These are phyloP conservation scores for Magnolia officinalis DNA, from an alignment of 164 flowering plant species.

Conservation along the genomic window DNA sequence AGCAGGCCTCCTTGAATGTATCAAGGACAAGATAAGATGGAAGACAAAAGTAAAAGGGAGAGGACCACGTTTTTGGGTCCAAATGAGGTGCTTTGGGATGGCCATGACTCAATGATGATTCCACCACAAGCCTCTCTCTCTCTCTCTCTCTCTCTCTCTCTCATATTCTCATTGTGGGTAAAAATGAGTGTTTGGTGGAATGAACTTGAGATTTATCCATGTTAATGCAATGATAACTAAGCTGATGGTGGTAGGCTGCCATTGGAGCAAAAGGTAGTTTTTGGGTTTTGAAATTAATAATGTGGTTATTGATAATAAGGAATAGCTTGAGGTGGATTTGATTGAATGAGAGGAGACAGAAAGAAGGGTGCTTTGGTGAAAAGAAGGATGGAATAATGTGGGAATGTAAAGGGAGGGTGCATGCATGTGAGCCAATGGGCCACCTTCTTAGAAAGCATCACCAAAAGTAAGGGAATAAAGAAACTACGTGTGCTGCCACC, in stretches of 20 bases:
- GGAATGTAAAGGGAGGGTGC: slow-evolving; percentile 31
- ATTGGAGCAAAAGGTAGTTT: slow-evolving; percentile 1
- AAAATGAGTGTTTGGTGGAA: not conserved
- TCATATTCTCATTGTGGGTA: not conserved
- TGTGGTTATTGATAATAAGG: slow-evolving; percentile 8
- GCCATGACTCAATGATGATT: slow-evolving; percentile 2
- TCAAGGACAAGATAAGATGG: slow-evolving; percentile 2
- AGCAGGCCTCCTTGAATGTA: not conserved
- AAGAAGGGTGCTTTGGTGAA: slow-evolving; percentile 19
- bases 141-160: not conserved
- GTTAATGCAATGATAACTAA: not conserved
- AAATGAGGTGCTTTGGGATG: not conserved
- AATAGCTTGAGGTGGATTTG: slow-evolving; percentile 1
- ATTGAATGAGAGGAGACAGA: slow-evolving; percentile 24
- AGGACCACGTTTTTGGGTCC: slow-evolving; percentile 1
- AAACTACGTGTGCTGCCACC: slow-evolving; percentile 7
- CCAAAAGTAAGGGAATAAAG: slow-evolving; percentile 23
- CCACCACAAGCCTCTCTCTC: not conserved
- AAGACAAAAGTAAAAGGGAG: not conserved
- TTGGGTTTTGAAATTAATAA: not conserved
- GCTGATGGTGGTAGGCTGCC: not conserved
- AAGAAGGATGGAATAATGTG: slow-evolving; percentile 24
- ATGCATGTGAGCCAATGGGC: slow-evolving; percentile 39
- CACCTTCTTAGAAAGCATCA: slow-evolving; percentile 27
- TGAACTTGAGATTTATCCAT: slow-evolving; percentile 1